Base-by-base conservation (phyloP, 2,329 filamentous ascomycete species). In the Pseudopyricularia javanii region DNA sequence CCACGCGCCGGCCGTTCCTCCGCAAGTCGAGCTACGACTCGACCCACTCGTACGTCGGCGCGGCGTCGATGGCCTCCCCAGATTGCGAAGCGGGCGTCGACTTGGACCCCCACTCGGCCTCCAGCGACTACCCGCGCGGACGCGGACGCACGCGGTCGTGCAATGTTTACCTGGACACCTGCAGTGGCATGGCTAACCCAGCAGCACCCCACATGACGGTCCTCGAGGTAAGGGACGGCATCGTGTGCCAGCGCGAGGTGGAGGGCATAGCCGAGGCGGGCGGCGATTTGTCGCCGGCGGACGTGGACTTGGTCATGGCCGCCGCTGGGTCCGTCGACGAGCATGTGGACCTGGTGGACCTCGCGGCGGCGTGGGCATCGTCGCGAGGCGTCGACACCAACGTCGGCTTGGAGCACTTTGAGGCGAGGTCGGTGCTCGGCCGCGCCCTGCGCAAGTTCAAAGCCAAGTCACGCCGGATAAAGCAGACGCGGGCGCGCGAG, bases 361-460 rank as follows among this genome's bases (percentile, higher is more conserved):
- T 35, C 26, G 50, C 50, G 50, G 50, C 50, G 35, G 37, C 50
- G 35, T 51, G 50, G 50, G 50, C 50, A 4, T 30, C 35, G 12
- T 30, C 35, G 35, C 50, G 50, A 8, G 50, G 50, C 35, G 35
- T 51, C 24, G 50, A 51, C 50, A 51, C 35, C 26, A 45, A 51
- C 35, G 50, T 51, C 35, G 50, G 50, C 26, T 35, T 51, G 15
- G 50, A 51, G 35, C 34, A 51, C 50, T 51, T 51, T 20, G 50
- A 51, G n/a, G 37, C 35, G n/a, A 24, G 50, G 14, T 51, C 50
- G 15, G 22, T 40, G 17, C 35, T 51, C 8, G 50, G 50, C 9
- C 50, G 50, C 15, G 50, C 50, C 35, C 37, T 51, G 20, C 50
- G 50, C 50, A 51, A 45, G 35, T 30, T 51, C 33, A 37, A 40